These are phyloP conservation scores for Monilinia polystroma DNA, from an alignment of 2,329 filamentous ascomycete species.

Conservation along the genomic window DNA sequence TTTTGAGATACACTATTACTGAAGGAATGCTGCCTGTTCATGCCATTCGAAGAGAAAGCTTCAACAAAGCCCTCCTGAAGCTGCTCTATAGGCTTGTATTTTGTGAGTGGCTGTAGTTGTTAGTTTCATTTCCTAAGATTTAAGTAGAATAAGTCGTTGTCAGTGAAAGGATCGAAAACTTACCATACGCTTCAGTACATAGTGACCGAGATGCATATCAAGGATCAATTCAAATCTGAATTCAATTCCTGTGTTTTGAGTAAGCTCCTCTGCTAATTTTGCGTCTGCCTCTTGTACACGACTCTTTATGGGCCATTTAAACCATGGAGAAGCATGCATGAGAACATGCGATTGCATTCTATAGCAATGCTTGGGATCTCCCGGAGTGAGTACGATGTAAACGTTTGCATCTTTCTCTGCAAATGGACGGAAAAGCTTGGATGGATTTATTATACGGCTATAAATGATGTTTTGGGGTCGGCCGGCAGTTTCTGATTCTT, in stretches of 20 bases:
- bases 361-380: background rate
- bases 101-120: conserved; percentile 4
- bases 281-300: background rate
- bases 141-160: background rate
- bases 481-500: background rate
- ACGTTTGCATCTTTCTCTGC: background rate
- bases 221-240: background rate
- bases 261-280: rapidly evolving
- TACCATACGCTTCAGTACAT: background rate
- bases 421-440: background rate
- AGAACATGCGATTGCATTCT: background rate
- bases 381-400: background rate
- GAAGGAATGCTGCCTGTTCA: background rate
- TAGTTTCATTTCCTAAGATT: background rate
- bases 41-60: too few species aligned
- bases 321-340: conserved; percentile 9
- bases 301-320: background rate
- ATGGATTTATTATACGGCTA: background rate
- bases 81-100: background rate
- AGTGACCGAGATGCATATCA: background rate
- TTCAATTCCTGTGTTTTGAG: background rate
- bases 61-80: background rate
- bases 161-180: background rate
- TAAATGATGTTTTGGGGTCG: background rate
- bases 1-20: background rate